These are phyloP conservation scores for Parafenestella ontariensis DNA, from an alignment of 2,329 filamentous ascomycete species.

Conservation along the genomic window DNA sequence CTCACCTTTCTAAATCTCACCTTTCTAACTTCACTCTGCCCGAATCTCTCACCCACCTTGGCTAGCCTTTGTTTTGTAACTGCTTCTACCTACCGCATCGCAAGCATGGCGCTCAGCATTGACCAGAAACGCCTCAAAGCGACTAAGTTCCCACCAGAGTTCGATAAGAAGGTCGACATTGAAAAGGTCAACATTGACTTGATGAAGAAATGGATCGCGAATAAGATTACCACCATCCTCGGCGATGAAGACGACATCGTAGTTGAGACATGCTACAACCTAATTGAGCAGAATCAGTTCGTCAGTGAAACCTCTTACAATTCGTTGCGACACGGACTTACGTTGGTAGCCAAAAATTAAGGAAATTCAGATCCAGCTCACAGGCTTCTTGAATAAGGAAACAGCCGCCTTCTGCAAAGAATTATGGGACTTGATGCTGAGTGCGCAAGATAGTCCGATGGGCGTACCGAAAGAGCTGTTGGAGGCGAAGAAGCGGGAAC, in stretches of 20 bases:
- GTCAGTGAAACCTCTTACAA: conserved; percentile 61
- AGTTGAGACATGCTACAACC: conserved; percentile 78
- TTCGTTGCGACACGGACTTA: conserved; percentile 15
- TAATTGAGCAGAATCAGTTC: conserved; percentile 75
- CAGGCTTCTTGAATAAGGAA: conserved; percentile 93
- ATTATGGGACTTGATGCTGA: conserved; percentile 88
- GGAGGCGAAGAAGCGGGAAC: conserved; percentile 93
- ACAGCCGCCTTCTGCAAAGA: conserved; percentile 90
- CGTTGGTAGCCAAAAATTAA: conserved; percentile 86
- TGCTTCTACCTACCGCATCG: not conserved
- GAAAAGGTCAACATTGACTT: conserved; percentile 95
- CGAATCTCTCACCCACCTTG: conserved; percentile 2
- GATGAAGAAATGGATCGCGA: conserved; percentile 98
- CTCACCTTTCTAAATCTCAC: too few species aligned
- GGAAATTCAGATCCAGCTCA: conserved; percentile 90
- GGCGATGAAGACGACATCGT: conserved; percentile 96
- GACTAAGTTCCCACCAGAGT: conserved; percentile 93
- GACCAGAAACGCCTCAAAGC: conserved; percentile 88
- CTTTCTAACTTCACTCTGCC: conserved; percentile 5
- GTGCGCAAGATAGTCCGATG: conserved; percentile 84
- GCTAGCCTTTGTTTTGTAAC: not conserved
- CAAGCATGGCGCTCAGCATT: conserved; percentile 78
- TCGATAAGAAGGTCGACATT: conserved; percentile 96
- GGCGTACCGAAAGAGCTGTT: conserved; percentile 93
- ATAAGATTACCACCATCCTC: conserved; percentile 84